Conservation (phyloP, 2,329 filamentous ascomycete genomes). For the Aureobasidium sp. region DNA sequence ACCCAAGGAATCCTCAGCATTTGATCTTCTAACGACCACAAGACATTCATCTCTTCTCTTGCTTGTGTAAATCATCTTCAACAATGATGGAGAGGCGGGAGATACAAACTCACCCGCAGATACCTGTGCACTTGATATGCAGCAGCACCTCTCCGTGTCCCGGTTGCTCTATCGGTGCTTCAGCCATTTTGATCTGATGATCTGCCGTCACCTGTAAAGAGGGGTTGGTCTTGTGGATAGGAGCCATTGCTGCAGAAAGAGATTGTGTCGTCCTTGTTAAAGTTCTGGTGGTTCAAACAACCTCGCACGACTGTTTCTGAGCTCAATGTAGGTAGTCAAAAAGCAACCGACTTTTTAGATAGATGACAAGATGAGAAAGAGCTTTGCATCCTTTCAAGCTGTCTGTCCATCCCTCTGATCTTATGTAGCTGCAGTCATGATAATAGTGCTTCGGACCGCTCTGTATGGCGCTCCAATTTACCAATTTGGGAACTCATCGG, state of each 20-base stretch:
- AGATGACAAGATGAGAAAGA: neutral
- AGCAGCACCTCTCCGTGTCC: neutral
- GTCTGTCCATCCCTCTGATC: too few species aligned
- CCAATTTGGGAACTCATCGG: neutral
- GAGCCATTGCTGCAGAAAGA: neutral
- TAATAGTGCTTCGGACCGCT: neutral
- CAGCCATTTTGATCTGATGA: constrained; percentile 5
- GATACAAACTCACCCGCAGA: constrained; percentile 63
- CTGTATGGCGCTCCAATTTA: too few species aligned
- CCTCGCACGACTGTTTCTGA: too few species aligned
- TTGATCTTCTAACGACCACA: too few species aligned
- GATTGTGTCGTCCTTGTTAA: neutral
- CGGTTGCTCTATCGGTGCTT: neutral
- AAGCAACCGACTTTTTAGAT: too few species aligned
- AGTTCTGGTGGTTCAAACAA: neutral
- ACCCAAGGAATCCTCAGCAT: too few species aligned
- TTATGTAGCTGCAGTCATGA: neutral
- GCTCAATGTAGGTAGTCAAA: too few species aligned
- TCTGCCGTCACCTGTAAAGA: constrained; percentile 10
- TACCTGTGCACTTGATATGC: constrained; percentile 70
- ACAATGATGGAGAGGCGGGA: neutral
- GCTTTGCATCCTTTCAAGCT: too few species aligned
- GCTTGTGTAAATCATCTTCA: too few species aligned
- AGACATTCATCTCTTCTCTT: too few species aligned
- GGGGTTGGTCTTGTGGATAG: neutral